Evolutionary conservation across 495 filamentous ascomycete species (phyloP).

Genomic region (Penicillium cosmopolitanum): DNA sequence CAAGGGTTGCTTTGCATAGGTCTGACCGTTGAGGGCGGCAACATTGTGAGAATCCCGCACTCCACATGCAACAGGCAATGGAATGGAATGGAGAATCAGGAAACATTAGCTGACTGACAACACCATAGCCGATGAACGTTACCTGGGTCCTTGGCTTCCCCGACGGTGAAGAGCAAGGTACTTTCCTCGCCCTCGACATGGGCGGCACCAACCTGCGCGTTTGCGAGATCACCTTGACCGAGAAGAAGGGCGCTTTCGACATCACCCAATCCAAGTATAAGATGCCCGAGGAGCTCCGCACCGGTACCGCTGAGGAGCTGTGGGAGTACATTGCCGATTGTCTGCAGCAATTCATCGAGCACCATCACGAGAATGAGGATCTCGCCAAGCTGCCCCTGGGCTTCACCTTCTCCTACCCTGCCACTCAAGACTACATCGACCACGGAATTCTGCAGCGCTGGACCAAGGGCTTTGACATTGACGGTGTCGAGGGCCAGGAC

Average conservation of each 20-base stretch:
- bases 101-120: background rate
- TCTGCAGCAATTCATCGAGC: constrained; percentile 91
- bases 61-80: background rate
- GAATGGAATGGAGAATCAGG: too few species aligned
- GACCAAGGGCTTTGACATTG: constrained; percentile 99
- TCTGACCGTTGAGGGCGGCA: constrained; percentile 83
- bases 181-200: constrained; percentile 95
- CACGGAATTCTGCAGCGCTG: constrained; percentile 94
- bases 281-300: constrained; percentile 94
- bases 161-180: constrained; percentile 85
- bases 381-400: constrained; percentile 74
- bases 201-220: constrained; percentile 97
- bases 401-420: constrained; percentile 98
- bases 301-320: constrained; percentile 85
- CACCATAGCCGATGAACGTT: constrained; percentile 89
- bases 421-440: constrained; percentile 94
- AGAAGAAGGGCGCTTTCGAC: constrained; percentile 94
- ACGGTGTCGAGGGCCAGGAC: constrained; percentile 91
- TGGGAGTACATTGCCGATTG: constrained; percentile 99
- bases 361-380: constrained; percentile 75
- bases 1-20: constrained; percentile 49
- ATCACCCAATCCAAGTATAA: constrained; percentile 99
- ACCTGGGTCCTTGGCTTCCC: constrained; percentile 98
- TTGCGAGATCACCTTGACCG: constrained; percentile 90
- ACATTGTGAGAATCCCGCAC: constrained; percentile 69